Conservation (phyloP, 2,329 filamentous ascomycete genomes). For the Aspergillus clavatus region DNA sequence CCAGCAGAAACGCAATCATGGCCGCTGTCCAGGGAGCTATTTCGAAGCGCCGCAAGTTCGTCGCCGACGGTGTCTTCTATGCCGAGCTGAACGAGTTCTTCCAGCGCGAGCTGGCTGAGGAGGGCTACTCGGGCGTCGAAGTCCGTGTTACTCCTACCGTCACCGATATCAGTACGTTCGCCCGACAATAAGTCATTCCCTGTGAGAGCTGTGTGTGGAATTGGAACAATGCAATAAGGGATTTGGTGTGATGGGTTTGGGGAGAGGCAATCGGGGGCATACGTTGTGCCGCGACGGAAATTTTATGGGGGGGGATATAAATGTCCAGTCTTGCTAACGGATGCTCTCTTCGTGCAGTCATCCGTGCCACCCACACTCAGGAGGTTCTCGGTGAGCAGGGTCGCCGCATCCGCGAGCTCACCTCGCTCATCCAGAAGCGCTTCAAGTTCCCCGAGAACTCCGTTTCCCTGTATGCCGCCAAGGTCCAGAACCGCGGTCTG, state of each 20-base stretch:
- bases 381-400: conserved; percentile 99
- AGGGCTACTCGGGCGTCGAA: conserved; percentile 99
- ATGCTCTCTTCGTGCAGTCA: conserved; percentile 53
- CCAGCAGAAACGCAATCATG: conserved; percentile 42
- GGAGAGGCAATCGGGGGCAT: conserved; percentile 2
- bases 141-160: conserved; percentile 99
- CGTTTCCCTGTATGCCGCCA: conserved; percentile 98
- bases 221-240: conserved; percentile 1
- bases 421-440: conserved; percentile 99
- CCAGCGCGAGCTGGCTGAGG: conserved; percentile 99
- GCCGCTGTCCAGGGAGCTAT: conserved; percentile 49
- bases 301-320: conserved; percentile 12
- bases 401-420: conserved; percentile 99
- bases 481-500: conserved; percentile 99
- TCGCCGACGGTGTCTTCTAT: conserved; percentile 99
- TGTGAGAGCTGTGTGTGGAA: conserved; percentile 3
- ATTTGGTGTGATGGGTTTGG: conserved; percentile 1
- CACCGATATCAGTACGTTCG: conserved; percentile 82
- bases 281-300: conserved; percentile 6
- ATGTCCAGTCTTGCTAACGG: conserved; percentile 31
- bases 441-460: conserved; percentile 99
- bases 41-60: conserved; percentile 63
- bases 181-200: conserved; percentile 17
- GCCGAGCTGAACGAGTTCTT: conserved; percentile 99
- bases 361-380: conserved; percentile 99